A percentile compares a stretch with the other conserved stretches of the same genome.
These are phyloP conservation scores for Linnemannia elongata DNA, from an alignment of 192 early-diverging fungal genomes.

Conservation along the genomic window DNA sequence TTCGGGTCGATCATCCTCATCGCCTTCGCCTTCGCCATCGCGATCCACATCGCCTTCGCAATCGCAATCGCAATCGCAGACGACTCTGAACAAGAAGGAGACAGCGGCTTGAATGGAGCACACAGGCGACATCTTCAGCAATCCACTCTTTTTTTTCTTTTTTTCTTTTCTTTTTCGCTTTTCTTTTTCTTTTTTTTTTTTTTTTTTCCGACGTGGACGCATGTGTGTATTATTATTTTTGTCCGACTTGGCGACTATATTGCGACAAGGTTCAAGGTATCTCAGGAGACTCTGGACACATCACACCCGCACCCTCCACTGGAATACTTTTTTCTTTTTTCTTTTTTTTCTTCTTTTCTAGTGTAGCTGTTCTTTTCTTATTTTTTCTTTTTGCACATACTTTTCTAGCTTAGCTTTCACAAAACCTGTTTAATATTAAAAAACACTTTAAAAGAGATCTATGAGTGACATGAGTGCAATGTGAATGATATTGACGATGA, in stretches of 20 bases:
- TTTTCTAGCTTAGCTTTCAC: neutral
- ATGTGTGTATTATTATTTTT: neutral
- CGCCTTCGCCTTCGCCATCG: constrained; percentile 10
- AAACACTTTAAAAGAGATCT: constrained; percentile 3
- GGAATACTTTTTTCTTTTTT: neutral
- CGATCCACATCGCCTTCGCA: constrained; percentile 2
- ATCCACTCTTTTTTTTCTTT: neutral
- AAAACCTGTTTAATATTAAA: constrained; percentile 3
- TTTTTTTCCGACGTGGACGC: constrained; percentile 4
- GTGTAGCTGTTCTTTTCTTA: neutral
- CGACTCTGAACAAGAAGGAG: neutral
- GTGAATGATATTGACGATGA: too few relatives aligned
- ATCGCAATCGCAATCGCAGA: constrained; percentile 36
- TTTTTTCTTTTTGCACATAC: neutral
- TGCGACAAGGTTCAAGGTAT: neutral
- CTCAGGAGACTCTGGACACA: neutral
- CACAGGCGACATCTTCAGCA: constrained; percentile 36
- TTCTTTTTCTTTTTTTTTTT: constrained; percentile 11
- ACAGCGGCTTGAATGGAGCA: constrained; percentile 25
- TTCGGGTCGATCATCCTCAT: constrained; percentile 3
- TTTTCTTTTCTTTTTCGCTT: constrained; percentile 1
- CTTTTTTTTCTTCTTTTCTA: constrained; percentile 14
- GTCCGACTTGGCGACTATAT: neutral
- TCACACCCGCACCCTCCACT: neutral
- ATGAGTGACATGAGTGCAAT: neutral